Evolutionary conservation across 202 grass and related monocot species (phyloP).

Genomic region (Panicum hallii): DNA sequence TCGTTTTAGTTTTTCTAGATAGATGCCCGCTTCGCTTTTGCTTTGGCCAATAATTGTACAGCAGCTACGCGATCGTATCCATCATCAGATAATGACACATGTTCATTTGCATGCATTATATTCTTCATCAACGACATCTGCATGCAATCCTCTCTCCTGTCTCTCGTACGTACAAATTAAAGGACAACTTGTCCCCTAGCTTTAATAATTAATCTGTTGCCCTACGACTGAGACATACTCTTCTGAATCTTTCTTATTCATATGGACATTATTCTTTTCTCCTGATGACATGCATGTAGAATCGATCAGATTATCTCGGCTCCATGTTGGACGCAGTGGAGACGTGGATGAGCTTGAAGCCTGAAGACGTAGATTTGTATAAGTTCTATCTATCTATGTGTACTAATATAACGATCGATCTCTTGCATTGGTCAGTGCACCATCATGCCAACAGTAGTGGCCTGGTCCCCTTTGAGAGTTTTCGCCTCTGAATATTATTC

Average conservation of each 20-base stretch:
- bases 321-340: not conserved
- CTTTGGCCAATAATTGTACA: not conserved
- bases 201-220: not conserved
- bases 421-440: too few relatives aligned
- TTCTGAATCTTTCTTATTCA: not conserved
- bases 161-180: not conserved
- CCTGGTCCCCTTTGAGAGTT: not conserved
- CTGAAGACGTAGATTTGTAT: not conserved
- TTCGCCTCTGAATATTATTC: constrained; percentile 1
- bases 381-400: too few relatives aligned
- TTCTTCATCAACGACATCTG: too few relatives aligned
- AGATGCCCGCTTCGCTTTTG: not conserved
- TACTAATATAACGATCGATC: too few relatives aligned
- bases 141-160: too few relatives aligned
- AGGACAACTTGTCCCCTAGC: not conserved
- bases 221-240: not conserved
- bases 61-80: not conserved
- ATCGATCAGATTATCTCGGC: not conserved
- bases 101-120: too few relatives aligned
- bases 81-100: too few relatives aligned
- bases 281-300: not conserved
- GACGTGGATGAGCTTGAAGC: constrained; percentile 1
- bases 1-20: too few relatives aligned
- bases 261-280: constrained; percentile 7
- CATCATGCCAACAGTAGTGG: too few relatives aligned